A percentile compares a stretch with the other conserved stretches of the same genome.
Evolutionary conservation across 345 rosid species (phyloP).

Genomic region (Eutrema japonicum): DNA sequence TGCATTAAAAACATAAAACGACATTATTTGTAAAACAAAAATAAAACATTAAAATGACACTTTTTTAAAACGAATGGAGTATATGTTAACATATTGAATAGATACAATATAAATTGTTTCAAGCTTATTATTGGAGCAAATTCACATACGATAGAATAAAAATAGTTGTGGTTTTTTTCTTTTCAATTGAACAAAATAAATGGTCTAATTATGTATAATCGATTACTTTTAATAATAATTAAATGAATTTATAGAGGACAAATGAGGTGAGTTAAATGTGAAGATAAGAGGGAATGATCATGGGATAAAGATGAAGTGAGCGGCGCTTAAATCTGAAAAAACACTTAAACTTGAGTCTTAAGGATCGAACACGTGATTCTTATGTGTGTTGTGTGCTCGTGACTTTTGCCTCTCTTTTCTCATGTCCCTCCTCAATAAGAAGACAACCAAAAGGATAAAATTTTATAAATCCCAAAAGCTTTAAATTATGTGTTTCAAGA

Average conservation of each 20-base stretch:
- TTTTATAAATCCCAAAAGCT: constrained; percentile 20
- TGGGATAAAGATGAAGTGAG: constrained; percentile 46
- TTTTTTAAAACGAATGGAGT: too few relatives aligned
- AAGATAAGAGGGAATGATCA: constrained; percentile 22
- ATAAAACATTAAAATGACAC: not conserved
- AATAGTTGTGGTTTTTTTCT: not conserved
- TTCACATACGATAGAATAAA: not conserved
- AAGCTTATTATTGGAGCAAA: not conserved
- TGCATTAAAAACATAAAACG: too few relatives aligned
- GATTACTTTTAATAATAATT: not conserved
- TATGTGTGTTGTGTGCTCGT: constrained; percentile 40
- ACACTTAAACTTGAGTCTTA: constrained; percentile 21
- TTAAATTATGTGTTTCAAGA: constrained; percentile 27
- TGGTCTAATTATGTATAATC: not conserved
- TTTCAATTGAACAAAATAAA: not conserved
- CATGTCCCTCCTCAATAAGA: constrained; percentile 18
- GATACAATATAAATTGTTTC: not conserved
- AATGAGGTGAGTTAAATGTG: constrained; percentile 30
- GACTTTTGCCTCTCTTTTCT: constrained; percentile 47
- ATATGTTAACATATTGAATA: not conserved
- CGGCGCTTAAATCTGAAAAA: constrained; percentile 41
- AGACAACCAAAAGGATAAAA: constrained; percentile 17
- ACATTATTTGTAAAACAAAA: too few relatives aligned
- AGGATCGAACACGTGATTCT: constrained; percentile 41
- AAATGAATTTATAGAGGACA: not conserved